phyloP scores from a whole-genome alignment of 1,284 basidiomycete species.

The Tylopilus sp. region DNA sequence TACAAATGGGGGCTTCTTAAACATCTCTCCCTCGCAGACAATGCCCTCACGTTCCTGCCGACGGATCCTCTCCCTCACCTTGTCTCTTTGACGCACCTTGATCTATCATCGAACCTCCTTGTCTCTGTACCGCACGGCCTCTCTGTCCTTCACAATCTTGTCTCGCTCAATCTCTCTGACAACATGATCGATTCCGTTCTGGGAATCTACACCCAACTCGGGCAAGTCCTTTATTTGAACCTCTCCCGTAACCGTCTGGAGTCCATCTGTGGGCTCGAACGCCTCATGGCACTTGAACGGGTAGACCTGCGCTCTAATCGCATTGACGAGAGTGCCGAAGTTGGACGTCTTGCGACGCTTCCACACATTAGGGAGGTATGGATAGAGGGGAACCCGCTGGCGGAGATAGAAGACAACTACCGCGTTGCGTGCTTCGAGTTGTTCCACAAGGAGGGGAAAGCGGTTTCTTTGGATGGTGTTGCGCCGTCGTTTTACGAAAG shows the following conservation, averaged over 20 bases:
- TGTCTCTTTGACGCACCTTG: slow-evolving; percentile 79
- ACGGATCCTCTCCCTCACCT: slow-evolving; percentile 68
- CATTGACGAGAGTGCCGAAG: slow-evolving; percentile 80
- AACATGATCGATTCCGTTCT: slow-evolving; percentile 97
- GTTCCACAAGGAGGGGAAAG: slow-evolving; percentile 79
- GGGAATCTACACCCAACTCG: slow-evolving; percentile 81
- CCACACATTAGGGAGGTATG: slow-evolving; percentile 76
- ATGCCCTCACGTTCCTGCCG: slow-evolving; percentile 81
- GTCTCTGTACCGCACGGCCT: slow-evolving; percentile 80
- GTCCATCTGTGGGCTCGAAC: slow-evolving; percentile 90
- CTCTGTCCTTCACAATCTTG: slow-evolving; percentile 69
- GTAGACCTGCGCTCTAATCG: slow-evolving; percentile 85
- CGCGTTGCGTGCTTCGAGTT: slow-evolving; percentile 76
- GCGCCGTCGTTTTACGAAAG: slow-evolving; percentile 76
- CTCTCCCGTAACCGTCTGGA: slow-evolving; percentile 86
- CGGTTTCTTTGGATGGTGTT: slow-evolving; percentile 71
- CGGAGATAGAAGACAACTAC: slow-evolving; percentile 68
- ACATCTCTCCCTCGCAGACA: slow-evolving; percentile 77
- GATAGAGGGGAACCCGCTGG: slow-evolving; percentile 78
- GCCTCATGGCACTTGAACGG: slow-evolving; percentile 76
- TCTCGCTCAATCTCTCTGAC: slow-evolving; percentile 85
- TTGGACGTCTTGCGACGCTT: slow-evolving; percentile 79
- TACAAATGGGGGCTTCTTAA: slow-evolving; percentile 78
- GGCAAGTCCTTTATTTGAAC: slow-evolving; percentile 73
- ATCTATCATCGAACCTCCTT: slow-evolving; percentile 87